Percentiles rank a stretch among this genome's conserved stretches.
Evolutionary conservation across 371 early-diverging fungal species (phyloP).

Genomic region (Rhizopus delemar): DNA sequence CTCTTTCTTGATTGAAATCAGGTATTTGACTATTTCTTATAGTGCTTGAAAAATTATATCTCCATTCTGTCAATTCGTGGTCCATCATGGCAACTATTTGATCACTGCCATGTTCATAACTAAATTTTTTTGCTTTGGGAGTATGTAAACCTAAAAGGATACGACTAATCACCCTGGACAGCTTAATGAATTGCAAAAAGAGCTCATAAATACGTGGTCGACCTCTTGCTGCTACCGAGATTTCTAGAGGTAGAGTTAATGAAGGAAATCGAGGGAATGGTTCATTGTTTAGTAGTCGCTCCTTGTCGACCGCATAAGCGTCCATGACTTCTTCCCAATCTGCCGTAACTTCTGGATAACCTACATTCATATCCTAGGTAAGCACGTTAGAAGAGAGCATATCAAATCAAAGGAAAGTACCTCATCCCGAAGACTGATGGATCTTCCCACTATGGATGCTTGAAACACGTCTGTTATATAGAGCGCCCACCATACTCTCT

Average conservation of each 20-base stretch:
- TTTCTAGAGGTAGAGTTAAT: slow-evolving; percentile 17
- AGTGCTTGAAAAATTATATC: slow-evolving; percentile 34
- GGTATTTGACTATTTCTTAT: slow-evolving; percentile 27
- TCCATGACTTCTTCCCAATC: slow-evolving; percentile 43
- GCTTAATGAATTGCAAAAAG: slow-evolving; percentile 41
- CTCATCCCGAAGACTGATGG: slow-evolving; percentile 42
- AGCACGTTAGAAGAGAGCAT: too few species aligned
- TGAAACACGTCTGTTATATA: slow-evolving; percentile 46
- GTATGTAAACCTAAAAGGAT: slow-evolving; percentile 41
- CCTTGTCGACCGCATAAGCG: slow-evolving; percentile 29
- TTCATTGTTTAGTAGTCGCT: slow-evolving; percentile 1
- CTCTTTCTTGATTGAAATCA: slow-evolving; percentile 34
- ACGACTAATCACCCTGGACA: slow-evolving; percentile 42
- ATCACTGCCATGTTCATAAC: slow-evolving; percentile 42
- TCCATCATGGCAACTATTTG: slow-evolving; percentile 37
- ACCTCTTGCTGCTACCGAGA: background rate
- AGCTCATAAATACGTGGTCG: slow-evolving; percentile 35
- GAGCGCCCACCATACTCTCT: slow-evolving; percentile 46
- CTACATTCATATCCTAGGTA: slow-evolving; percentile 35
- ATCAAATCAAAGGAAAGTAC: slow-evolving; percentile 6
- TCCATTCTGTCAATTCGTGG: slow-evolving; percentile 45
- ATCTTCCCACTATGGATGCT: slow-evolving; percentile 38
- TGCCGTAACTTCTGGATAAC: slow-evolving; percentile 35
- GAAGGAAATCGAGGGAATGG: slow-evolving; percentile 32
- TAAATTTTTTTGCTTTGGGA: slow-evolving; percentile 36